Base-by-base conservation (phyloP, 1,139 yeast genomes). In the Pichia sp. region DNA sequence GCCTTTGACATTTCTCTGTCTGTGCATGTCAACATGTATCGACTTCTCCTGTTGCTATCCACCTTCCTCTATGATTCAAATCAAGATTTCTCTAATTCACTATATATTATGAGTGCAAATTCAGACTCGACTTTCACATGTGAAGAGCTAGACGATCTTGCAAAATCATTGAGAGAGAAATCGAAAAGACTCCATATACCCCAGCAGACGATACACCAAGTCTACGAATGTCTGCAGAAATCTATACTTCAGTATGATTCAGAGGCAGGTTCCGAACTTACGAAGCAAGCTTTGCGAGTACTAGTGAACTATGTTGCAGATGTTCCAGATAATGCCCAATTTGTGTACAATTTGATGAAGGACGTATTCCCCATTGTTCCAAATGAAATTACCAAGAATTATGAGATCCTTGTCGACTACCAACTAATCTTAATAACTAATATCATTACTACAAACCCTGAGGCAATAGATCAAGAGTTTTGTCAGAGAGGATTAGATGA, bases 271-370 rank as follows among this genome's bases (percentile, higher is more conserved):
- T 18, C 9, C 8, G 23, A 28, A 13, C 3, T 30, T 3, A 21
- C 33, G 27, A 22, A 25, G 10, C 14, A 31, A 14, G 27, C 33
- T 8, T 19, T 30, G 7, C 42, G 40, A 33, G 37, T 44, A 4
- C 29, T 51, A 22, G 46, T 48, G 5, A 52, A 52, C 30, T 48
- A 41, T 33, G 52, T 51, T 15, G 51, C 56, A 1, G 54, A 52
- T 23, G 39, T 42, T 3, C 27, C 29, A 2, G 45, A 34, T 11
- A 44, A 44, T 33, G 23, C 39, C 6, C 7, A 19, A 18, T 40
- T 27, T 30, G 32, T 37, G 2, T 32, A 27, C 22, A 20, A 17
- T 7, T 8, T 34, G 23, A 20, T 34, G 5, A 22, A 30, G 12
- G 26, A 30, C n/a, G 13, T 6, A 1, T 9, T 34, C 10, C 35